These are phyloP conservation scores for Sclerotinia spermophila DNA, from an alignment of 2,329 filamentous ascomycete genomes.

Conservation along the genomic window DNA sequence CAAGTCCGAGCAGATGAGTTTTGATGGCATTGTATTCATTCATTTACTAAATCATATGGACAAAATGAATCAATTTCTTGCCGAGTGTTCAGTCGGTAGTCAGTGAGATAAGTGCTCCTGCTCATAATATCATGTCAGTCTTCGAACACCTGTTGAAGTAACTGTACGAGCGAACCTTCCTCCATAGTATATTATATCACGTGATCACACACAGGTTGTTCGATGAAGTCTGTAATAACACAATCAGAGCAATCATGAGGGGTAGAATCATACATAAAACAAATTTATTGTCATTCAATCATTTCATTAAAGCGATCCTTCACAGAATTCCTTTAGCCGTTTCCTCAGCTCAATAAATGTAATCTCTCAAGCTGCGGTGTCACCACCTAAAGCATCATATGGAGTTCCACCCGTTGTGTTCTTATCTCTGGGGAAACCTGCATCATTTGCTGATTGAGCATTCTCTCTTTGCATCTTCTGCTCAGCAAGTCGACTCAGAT, in stretches of 20 bases:
- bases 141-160: not conserved
- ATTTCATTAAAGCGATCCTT: not conserved
- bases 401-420: constrained; percentile 16
- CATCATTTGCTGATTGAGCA: constrained; percentile 24
- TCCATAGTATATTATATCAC: not conserved
- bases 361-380: constrained; percentile 2
- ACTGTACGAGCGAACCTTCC: not conserved
- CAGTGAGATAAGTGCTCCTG: constrained; percentile 2
- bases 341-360: too few relatives aligned
- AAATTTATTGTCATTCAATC: not conserved
- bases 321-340: not conserved
- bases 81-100: not conserved
- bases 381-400: constrained; percentile 9
- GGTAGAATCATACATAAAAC: not conserved
- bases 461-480: constrained; percentile 39
- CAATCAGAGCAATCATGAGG: not conserved
- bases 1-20: constrained; percentile 7
- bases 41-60: not conserved
- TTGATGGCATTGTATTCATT: not conserved
- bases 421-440: constrained; percentile 28
- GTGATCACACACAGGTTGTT: not conserved
- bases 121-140: not conserved
- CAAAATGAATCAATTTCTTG: not conserved
- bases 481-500: constrained; percentile 47
- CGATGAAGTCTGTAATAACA: not conserved